phyloP scores from a whole-genome alignment of 768 basidiomycete species.

The Amyloporia xantha region DNA sequence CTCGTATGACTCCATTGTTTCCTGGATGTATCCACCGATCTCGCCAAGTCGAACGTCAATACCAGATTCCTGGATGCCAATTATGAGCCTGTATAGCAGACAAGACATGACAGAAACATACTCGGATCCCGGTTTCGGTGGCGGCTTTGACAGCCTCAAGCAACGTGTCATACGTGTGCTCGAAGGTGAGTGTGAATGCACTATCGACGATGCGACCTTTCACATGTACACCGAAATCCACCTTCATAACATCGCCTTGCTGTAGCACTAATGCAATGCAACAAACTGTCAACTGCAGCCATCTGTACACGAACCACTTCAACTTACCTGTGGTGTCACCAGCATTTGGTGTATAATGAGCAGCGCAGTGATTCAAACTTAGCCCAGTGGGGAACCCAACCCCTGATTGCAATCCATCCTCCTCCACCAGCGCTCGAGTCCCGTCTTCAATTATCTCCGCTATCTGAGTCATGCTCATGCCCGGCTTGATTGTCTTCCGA shows the following conservation, averaged over 20 bases:
- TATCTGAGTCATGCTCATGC: constrained; percentile 92
- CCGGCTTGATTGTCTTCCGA: constrained; percentile 78
- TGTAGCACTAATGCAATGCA: constrained; percentile 80
- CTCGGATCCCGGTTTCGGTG: constrained; percentile 86
- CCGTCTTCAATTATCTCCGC: constrained; percentile 91
- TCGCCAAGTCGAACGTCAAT: constrained; percentile 94
- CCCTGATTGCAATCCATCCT: constrained; percentile 76
- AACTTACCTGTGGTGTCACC: constrained; percentile 75
- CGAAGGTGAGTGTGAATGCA: constrained; percentile 88
- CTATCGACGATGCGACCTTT: constrained; percentile 94
- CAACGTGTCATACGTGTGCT: constrained; percentile 84
- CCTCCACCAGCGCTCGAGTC: constrained; percentile 87
- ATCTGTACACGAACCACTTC: constrained; percentile 1
- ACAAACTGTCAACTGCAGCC: neutral
- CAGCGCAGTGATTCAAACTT: constrained; percentile 90
- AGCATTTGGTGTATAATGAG: constrained; percentile 94
- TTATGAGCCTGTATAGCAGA: too few relatives aligned
- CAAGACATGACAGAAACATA: constrained; percentile 27
- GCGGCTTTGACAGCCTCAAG: constrained; percentile 91
- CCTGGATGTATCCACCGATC: constrained; percentile 87
- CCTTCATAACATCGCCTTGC: constrained; percentile 85
- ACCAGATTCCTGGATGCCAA: constrained; percentile 73
- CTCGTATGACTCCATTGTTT: constrained; percentile 98
- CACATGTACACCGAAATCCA: constrained; percentile 96
- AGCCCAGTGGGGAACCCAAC: constrained; percentile 96